A percentile compares a stretch with the other conserved stretches of the same genome.
Evolutionary conservation across 768 basidiomycete genomes (phyloP).

Genomic region (Russula sp.): DNA sequence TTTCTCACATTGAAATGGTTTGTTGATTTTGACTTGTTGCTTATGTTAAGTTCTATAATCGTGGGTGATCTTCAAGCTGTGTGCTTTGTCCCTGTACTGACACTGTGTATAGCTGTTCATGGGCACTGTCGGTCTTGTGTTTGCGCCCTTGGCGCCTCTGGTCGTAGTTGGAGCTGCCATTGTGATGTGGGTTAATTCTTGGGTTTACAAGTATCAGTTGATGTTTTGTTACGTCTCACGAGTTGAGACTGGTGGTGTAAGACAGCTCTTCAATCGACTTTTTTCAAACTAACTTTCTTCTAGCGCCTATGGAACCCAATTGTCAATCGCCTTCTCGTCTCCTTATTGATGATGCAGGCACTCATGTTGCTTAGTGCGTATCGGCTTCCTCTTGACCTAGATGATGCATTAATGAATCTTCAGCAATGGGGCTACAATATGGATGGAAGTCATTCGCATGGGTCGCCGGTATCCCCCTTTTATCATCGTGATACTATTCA

Average conservation of each 20-base stretch:
- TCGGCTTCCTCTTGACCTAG: background rate
- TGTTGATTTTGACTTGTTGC: constrained; percentile 19
- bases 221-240: constrained; percentile 91
- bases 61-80: constrained; percentile 40
- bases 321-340: constrained; percentile 80
- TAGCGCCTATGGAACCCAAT: constrained; percentile 94
- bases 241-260: constrained; percentile 90
- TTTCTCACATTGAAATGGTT: constrained; percentile 2
- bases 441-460: constrained; percentile 68
- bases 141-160: constrained; percentile 91
- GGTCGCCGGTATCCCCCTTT: constrained; percentile 87
- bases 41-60: constrained; percentile 48
- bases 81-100: constrained; percentile 23
- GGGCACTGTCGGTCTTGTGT: constrained; percentile 90
- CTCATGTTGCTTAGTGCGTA: constrained; percentile 82
- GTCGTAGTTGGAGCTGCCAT: constrained; percentile 78
- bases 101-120: constrained; percentile 61
- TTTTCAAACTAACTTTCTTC: constrained; percentile 14
- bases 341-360: constrained; percentile 81
- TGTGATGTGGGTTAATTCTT: constrained; percentile 84
- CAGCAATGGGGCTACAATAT: constrained; percentile 84
- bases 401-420: constrained; percentile 26
- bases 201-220: constrained; percentile 94
- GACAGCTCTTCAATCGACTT: constrained; percentile 35
- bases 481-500: constrained; percentile 75